Evolutionary conservation across 345 rosid genomes (phyloP).

Genomic region (Brassica nigra): DNA sequence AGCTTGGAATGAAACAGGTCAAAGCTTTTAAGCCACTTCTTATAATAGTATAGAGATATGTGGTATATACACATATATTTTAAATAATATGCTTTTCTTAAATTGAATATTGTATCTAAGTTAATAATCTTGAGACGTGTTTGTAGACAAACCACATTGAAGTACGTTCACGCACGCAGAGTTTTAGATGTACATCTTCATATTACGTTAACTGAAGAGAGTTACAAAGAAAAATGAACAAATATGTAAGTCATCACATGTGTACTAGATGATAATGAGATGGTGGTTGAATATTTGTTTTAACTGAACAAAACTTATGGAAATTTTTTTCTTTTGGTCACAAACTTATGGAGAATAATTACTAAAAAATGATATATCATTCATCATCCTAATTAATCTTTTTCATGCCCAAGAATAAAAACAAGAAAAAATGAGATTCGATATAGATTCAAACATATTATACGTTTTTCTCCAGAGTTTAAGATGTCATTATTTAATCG

Average conservation of each 20-base stretch:
- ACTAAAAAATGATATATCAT: not conserved
- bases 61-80: not conserved
- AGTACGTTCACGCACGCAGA: not conserved
- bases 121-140: not conserved
- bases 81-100: not conserved
- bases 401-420: not conserved
- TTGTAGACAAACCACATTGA: not conserved
- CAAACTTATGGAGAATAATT: not conserved
- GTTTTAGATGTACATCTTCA: not conserved
- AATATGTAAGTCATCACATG: not conserved
- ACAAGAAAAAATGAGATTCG: not conserved
- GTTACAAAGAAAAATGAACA: not conserved
- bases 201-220: not conserved
- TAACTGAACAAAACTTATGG: not conserved
- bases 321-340: not conserved
- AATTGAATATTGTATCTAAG: not conserved
- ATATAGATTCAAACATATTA: not conserved
- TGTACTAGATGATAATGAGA: not conserved
- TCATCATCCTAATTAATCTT: not conserved
- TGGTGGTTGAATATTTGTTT: not conserved
- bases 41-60: slow-evolving; percentile 7
- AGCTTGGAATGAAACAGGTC: slow-evolving; percentile 34
- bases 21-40: slow-evolving; percentile 24
- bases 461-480: not conserved
- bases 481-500: not conserved